Evolutionary conservation across 257 asterid genomes (phyloP), one percentile per base, ranked within the genome.

Genomic region (Cordia subcordata): DNA sequence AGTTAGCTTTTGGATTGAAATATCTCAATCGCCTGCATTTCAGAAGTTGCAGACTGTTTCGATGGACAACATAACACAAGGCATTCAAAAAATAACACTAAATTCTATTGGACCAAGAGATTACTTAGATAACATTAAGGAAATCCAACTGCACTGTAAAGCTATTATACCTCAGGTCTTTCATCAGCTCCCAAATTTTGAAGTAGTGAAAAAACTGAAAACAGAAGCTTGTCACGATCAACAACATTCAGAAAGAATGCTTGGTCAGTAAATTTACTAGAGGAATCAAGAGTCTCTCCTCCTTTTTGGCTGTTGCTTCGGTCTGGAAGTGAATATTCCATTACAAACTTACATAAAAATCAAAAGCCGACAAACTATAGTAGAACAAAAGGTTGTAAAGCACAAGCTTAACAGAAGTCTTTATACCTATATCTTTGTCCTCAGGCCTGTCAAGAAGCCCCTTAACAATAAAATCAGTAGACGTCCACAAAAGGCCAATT

Each of bases 181-280:
- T 81, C 99, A 67, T 88, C 99, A 70, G 90, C 86, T 58, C 94
- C 97, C 77, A 88, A 85, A 75, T 79, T 81, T 69, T 92, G 93
- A 68, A 88, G 92, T 69, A 86, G 69, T 32, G 97, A 81, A 70
- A 92, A 84, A 75, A 92, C 85, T 55, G 96, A 85, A 70, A 88
- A 77, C 23, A 92, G 86, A 86, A 92, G 63, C 64, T 82, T 81
- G 77, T 86, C 94, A 60, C 75, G 75, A 57, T 82, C 84, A 74
- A 76, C 81, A 57, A 78, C 67, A 75, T 75, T 73, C 57, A 76
- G 67, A 62, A 56, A 63, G 64, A 65, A 59, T 33, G 75, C 65
- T 55, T 35, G 79, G 66, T 72, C 80, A 70, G 53, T 63, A 61
- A 72, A 66, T 68, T 77, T 57, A 63, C 72, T 73, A 58, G 73